phyloP scores from a whole-genome alignment of 1,139 yeast species.

The Arxiozyma heterogenica region DNA sequence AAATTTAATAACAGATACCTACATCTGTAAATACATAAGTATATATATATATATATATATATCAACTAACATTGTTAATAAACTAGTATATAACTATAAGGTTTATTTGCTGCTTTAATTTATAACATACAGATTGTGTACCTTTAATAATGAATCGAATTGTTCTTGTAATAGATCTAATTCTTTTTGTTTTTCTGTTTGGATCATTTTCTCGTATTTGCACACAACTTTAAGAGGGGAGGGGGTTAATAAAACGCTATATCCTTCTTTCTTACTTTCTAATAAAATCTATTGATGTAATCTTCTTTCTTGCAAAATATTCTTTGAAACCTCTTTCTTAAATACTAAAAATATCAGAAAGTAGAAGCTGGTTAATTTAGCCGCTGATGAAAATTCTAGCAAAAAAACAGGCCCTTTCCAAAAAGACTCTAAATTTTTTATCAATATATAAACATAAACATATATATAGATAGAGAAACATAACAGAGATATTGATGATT shows the following conservation, averaged over 20 bases:
- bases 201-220: not conserved
- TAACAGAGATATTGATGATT: no score
- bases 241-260: no score
- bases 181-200: not conserved
- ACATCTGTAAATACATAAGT: not conserved
- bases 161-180: not conserved
- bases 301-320: no score
- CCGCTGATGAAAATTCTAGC: not conserved
- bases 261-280: no score
- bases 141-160: not conserved
- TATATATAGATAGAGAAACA: no score
- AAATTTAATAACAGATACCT: not conserved
- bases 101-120: not conserved
- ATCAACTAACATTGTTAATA: not conserved
- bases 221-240: not conserved
- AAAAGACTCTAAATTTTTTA: no score
- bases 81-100: no score
- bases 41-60: no score
- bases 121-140: not conserved
- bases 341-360: not conserved
- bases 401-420: no score
- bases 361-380: not conserved
- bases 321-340: not conserved
- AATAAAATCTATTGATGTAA: no score
- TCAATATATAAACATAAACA: no score